Conservation (phyloP, 2,329 filamentous ascomycete genomes). For the Periglandula ipomoeae region DNA sequence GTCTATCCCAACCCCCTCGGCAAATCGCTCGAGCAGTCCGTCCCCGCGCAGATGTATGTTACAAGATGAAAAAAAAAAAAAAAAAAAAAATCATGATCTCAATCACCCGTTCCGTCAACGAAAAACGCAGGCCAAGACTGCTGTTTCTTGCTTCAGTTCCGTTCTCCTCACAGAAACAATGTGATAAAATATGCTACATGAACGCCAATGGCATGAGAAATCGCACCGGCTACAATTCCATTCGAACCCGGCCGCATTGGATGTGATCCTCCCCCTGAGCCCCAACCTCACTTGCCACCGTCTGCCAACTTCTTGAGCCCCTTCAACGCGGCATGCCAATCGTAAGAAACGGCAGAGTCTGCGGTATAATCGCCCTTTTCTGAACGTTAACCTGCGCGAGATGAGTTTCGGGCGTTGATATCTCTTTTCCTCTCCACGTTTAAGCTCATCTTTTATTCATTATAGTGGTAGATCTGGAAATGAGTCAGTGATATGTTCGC, state of each 20-base stretch:
- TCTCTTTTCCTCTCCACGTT: not conserved
- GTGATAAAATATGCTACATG: slow-evolving; percentile 13
- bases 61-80: not conserved
- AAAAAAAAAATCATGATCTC: not conserved
- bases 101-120: not conserved
- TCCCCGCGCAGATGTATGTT: too few relatives aligned
- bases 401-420: not conserved
- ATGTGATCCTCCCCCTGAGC: not conserved
- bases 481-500: slow-evolving; percentile 4
- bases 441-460: slow-evolving; percentile 55
- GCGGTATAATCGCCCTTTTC: not conserved
- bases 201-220: slow-evolving; percentile 12
- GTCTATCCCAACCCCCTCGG: not conserved
- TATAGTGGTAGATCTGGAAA: slow-evolving; percentile 75
- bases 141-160: not conserved
- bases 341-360: not conserved
- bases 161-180: not conserved
- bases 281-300: not conserved
- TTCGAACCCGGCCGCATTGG: too few relatives aligned
- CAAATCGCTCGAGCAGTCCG: not conserved
- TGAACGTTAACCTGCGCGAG: not conserved
- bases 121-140: not conserved
- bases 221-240: not conserved
- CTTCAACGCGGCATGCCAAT: not conserved
- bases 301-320: slow-evolving; percentile 1